A percentile compares a stretch with the other conserved stretches of the same genome.
These are phyloP conservation scores for Inosperma sp. DNA, from an alignment of 768 basidiomycete species.

Conservation along the genomic window DNA sequence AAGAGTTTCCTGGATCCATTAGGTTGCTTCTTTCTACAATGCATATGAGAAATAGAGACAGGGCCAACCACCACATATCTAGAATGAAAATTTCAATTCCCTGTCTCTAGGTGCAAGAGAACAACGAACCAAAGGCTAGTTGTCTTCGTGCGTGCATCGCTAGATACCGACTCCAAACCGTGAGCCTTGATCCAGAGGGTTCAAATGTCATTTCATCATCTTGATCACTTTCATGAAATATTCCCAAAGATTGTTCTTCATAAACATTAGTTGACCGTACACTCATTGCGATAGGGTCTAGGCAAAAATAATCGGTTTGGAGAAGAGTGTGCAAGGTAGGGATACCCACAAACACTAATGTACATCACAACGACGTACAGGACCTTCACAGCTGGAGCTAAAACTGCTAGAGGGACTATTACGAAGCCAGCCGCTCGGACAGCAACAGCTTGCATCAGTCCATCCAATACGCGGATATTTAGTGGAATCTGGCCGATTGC, in stretches of 20 bases:
- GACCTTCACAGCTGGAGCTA: constrained; percentile 74
- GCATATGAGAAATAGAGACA: constrained; percentile 84
- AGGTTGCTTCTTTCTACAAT: constrained; percentile 74
- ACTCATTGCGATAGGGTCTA: no score
- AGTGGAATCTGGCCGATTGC: constrained; percentile 35
- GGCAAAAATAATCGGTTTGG: no score
- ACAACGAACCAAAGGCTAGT: constrained; percentile 72
- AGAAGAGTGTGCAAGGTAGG: no score
- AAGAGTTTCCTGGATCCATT: constrained; percentile 44
- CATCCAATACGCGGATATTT: constrained; percentile 39
- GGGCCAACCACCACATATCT: constrained; percentile 96
- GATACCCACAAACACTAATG: no score
- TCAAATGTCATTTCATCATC: constrained; percentile 43
- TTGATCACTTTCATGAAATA: constrained; percentile 55
- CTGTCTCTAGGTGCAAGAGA: neutral
- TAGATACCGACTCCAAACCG: constrained; percentile 72
- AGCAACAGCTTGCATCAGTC: constrained; percentile 52
- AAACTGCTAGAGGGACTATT: constrained; percentile 40
- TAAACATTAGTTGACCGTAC: constrained; percentile 91
- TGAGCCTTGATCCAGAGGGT: constrained; percentile 44
- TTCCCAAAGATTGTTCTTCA: constrained; percentile 85
- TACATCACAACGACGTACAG: constrained; percentile 80
- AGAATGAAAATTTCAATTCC: constrained; percentile 2
- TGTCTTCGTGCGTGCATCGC: constrained; percentile 82
- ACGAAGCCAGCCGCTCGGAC: constrained; percentile 50